Evolutionary conservation across 2,329 filamentous ascomycete genomes (phyloP).

Genomic region (Hymenoscyphus occultus): DNA sequence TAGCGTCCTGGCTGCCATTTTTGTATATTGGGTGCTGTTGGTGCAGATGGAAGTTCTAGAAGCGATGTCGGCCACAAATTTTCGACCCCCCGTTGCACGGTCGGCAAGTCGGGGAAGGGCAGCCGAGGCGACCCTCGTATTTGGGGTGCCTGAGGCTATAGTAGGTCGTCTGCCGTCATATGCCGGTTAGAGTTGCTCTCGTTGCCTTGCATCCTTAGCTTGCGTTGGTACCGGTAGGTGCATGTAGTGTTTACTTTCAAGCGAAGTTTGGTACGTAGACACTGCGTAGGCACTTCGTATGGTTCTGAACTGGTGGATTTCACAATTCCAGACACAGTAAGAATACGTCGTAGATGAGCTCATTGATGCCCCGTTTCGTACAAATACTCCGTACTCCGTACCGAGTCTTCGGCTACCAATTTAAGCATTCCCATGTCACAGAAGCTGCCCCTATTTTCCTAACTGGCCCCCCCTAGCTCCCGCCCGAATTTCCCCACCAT

Average conservation of each 20-base stretch:
- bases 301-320: too few relatives aligned
- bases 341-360: too few relatives aligned
- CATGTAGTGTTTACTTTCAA: too few relatives aligned
- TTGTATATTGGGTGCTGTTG: background rate
- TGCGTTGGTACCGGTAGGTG: too few relatives aligned
- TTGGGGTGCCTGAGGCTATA: background rate
- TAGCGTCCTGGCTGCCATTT: constrained; percentile 62
- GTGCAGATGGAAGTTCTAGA: constrained; percentile 11
- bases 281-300: too few relatives aligned
- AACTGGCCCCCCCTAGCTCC: background rate
- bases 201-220: background rate
- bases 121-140: background rate
- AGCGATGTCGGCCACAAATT: constrained; percentile 25
- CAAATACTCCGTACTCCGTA: too few relatives aligned
- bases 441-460: background rate
- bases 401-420: background rate
- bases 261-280: too few relatives aligned
- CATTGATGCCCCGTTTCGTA: too few relatives aligned
- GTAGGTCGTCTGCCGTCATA: background rate
- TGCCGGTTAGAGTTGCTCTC: background rate
- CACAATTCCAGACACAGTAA: too few relatives aligned
- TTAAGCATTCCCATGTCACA: background rate
- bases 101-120: background rate
- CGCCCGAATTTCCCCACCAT: constrained; percentile 5
- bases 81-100: background rate